phyloP scores from a whole-genome alignment of 2,329 filamentous ascomycete species.

The Fusarium luffae region DNA sequence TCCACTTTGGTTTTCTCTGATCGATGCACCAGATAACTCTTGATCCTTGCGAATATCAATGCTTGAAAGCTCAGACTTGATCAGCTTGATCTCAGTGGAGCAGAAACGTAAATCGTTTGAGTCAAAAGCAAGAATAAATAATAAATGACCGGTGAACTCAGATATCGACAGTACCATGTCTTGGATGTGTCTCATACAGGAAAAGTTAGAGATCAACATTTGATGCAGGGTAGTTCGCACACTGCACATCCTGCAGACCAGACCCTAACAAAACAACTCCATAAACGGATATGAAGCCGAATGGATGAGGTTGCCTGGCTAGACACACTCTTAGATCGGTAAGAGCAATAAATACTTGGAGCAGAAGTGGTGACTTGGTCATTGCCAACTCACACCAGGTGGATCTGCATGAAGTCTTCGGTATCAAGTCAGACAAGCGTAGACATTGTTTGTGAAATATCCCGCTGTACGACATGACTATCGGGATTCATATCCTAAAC shows the following conservation, averaged over 20 bases:
- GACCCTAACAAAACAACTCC: not conserved
- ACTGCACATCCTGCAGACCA: constrained; percentile 4
- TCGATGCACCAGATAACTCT: not conserved
- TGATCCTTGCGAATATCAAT: constrained; percentile 3
- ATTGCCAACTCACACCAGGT: not conserved
- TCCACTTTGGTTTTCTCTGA: not conserved
- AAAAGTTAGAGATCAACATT: not conserved
- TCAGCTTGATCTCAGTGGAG: not conserved
- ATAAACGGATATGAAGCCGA: not conserved
- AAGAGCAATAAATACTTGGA: not conserved
- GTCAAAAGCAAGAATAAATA: not conserved
- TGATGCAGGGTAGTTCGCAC: constrained; percentile 29
- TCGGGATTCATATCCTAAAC: not conserved
- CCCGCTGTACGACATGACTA: not conserved
- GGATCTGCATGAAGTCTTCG: not conserved
- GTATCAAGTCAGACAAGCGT: not conserved
- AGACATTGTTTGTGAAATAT: not conserved
- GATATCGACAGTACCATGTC: not conserved
- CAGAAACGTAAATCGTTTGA: not conserved
- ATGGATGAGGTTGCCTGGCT: not conserved
- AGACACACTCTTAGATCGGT: not conserved
- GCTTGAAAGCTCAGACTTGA: not conserved
- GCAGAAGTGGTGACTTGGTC: not conserved
- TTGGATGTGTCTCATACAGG: not conserved
- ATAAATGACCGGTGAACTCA: not conserved